A percentile compares a stretch with the other conserved stretches of the same genome.
Conservation (phyloP, 176 grass and related monocot genomes). For the Phragmites australis region DNA sequence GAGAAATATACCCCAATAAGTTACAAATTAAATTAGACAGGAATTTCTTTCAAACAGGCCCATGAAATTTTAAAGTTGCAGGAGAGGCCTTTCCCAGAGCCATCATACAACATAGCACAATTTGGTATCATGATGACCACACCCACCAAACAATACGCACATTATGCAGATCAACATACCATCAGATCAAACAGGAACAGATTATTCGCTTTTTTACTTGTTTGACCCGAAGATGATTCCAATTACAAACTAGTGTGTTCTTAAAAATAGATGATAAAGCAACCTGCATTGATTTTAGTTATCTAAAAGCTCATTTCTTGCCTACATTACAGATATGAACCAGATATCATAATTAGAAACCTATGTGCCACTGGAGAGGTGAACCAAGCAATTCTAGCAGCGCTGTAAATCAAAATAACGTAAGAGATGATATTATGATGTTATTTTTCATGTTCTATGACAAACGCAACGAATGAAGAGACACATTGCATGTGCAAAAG, state of each 20-base stretch:
- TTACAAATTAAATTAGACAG: not conserved
- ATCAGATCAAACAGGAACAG: not conserved
- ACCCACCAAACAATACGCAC: not conserved
- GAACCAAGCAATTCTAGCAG: not conserved
- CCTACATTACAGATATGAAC: not conserved
- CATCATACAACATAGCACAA: not conserved
- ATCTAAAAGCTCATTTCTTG: not conserved
- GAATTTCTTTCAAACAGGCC: constrained; percentile 13
- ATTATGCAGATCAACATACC: not conserved
- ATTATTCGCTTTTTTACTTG: too few relatives aligned
- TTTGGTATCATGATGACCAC: not conserved
- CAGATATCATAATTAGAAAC: not conserved
- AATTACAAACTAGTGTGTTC: not conserved
- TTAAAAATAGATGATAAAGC: not conserved
- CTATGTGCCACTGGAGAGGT: not conserved
- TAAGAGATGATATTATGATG: not conserved
- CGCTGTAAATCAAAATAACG: not conserved
- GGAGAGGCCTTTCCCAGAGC: not conserved
- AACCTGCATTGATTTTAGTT: not conserved
- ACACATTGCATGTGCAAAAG: not conserved
- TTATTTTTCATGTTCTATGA: not conserved
- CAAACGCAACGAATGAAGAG: not conserved
- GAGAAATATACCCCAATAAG: not conserved
- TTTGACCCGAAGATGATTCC: too few relatives aligned
- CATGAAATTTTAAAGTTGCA: not conserved